Conservation (phyloP, 768 basidiomycete species). For the Nidularia sp. region DNA sequence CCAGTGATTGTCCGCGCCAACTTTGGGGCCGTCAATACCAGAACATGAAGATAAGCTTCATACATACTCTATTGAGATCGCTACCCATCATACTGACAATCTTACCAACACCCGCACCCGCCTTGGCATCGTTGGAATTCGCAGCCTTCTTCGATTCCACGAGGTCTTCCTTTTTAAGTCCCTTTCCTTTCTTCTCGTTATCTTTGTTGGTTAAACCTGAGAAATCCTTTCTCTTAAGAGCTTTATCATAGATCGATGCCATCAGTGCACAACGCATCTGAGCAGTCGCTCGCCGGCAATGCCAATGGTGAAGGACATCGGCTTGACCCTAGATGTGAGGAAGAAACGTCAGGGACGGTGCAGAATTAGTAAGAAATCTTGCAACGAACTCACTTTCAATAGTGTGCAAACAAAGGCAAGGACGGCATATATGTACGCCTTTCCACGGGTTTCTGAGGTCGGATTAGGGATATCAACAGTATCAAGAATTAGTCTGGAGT, state of each 20-base stretch:
- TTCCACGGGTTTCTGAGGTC: conserved; percentile 45
- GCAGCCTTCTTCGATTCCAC: conserved; percentile 33
- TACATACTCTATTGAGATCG: conserved; percentile 55
- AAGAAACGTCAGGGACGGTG: neutral
- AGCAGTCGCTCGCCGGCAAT: conserved; percentile 69
- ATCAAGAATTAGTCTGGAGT: conserved; percentile 51
- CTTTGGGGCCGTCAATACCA: conserved; percentile 12
- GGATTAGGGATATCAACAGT: conserved; percentile 40
- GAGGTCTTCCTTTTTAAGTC: conserved; percentile 11
- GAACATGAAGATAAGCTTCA: neutral
- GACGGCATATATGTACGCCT: conserved; percentile 76
- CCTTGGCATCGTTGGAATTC: conserved; percentile 52
- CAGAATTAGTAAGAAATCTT: neutral
- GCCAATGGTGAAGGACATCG: conserved; percentile 78
- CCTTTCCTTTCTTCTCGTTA: conserved; percentile 29
- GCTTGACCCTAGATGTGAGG: conserved; percentile 43
- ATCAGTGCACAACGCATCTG: conserved; percentile 77
- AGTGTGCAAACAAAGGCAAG: conserved; percentile 64
- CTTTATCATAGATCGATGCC: conserved; percentile 86
- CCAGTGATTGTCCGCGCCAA: conserved; percentile 51
- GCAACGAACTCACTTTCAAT: conserved; percentile 38
- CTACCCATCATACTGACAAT: conserved; percentile 88
- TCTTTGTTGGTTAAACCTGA: conserved; percentile 66
- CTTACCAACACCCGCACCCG: conserved; percentile 85
- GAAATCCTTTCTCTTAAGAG: conserved; percentile 78